phyloP scores from a whole-genome alignment of 78 protist genomes.

The Isochrysis galbana region DNA sequence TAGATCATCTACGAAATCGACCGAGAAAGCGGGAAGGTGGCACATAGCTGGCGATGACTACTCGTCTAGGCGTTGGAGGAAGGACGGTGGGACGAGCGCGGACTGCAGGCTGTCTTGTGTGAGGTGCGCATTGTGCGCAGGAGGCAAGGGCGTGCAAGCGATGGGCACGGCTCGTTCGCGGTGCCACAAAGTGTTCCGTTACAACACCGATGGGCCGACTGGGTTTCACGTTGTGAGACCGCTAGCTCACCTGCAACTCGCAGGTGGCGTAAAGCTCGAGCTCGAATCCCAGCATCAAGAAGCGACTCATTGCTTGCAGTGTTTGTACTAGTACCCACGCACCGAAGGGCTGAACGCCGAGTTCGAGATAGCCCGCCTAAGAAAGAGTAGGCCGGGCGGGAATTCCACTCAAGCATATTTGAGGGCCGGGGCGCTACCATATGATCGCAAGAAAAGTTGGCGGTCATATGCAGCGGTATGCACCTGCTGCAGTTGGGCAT shows the following conservation, averaged over 20 bases:
- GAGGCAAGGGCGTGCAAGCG: not conserved
- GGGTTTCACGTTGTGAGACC: not conserved
- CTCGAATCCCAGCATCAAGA: slow-evolving; percentile 6
- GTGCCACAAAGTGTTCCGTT: too few relatives aligned
- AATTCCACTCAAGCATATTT: too few relatives aligned
- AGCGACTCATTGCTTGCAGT: not conserved
- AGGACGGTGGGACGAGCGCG: not conserved
- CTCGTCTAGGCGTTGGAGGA: not conserved
- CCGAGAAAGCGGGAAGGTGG: not conserved
- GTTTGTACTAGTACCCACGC: not conserved
- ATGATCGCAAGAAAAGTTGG: too few relatives aligned
- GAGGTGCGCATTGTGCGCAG: not conserved
- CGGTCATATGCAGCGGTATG: too few relatives aligned
- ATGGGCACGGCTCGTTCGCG: too few relatives aligned
- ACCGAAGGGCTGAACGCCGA: not conserved
- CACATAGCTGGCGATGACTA: not conserved
- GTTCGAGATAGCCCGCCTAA: not conserved
- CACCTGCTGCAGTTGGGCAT: not conserved
- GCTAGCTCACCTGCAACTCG: not conserved
- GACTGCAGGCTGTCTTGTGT: not conserved
- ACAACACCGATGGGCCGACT: too few relatives aligned
- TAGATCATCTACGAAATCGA: not conserved
- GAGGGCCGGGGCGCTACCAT: too few relatives aligned
- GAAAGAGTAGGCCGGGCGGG: too few relatives aligned
- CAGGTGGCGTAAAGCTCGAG: not conserved